Conservation (phyloP, 331 rosid species). For the Erythrophleum ivorense region DNA sequence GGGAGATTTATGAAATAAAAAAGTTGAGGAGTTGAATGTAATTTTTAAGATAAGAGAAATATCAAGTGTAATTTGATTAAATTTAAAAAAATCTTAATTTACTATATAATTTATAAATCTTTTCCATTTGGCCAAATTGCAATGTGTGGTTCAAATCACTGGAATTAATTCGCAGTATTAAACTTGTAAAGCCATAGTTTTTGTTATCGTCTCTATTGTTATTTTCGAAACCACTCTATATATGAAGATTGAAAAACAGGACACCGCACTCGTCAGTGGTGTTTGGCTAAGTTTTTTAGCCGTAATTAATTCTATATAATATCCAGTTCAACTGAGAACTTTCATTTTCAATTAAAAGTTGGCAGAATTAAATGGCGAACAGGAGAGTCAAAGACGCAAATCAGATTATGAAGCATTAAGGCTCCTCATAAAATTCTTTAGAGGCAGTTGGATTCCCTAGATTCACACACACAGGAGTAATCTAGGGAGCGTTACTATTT, state of each 20-base stretch:
- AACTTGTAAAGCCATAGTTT: no score
- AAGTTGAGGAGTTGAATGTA: no score
- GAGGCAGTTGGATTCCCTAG: neutral
- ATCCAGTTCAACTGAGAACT: neutral
- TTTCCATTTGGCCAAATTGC: no score
- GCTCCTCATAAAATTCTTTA: neutral
- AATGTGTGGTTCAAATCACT: no score
- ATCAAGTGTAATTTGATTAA: no score
- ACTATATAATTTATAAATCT: no score
- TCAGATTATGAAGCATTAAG: constrained; percentile 22
- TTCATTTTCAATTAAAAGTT: neutral
- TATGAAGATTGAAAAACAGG: neutral
- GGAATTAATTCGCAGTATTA: no score
- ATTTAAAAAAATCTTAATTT: no score
- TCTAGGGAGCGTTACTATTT: neutral
- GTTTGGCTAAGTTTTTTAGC: constrained; percentile 7
- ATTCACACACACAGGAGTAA: neutral
- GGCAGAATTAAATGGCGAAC: constrained; percentile 5
- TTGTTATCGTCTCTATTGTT: no score
- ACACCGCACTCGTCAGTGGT: neutral
- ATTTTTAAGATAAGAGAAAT: no score
- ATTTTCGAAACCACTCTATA: neutral
- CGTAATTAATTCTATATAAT: neutral
- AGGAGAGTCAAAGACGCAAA: constrained; percentile 32
- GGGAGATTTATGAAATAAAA: no score